Evolutionary conservation across 1,284 basidiomycete genomes (phyloP).

Genomic region (Cryptococcus depauperatus): DNA sequence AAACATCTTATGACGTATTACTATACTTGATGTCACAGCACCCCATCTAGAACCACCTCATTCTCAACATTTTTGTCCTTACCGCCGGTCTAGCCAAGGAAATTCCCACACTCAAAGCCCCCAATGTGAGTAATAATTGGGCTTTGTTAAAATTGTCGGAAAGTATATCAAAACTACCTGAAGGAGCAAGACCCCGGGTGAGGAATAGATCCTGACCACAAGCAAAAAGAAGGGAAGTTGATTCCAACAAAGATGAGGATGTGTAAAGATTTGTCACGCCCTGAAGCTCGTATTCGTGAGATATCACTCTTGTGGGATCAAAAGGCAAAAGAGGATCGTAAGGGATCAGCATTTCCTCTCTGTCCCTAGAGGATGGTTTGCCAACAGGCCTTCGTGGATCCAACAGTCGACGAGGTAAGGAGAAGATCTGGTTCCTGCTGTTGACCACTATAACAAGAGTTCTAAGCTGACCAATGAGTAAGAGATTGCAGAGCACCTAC

Average conservation of each 20-base stretch:
- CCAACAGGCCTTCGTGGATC: slow-evolving; percentile 75
- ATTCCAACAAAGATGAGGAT: slow-evolving; percentile 79
- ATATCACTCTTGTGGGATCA: slow-evolving; percentile 66
- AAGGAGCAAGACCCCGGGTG: slow-evolving; percentile 67
- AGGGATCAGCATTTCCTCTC: slow-evolving; percentile 75
- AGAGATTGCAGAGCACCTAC: slow-evolving; percentile 53
- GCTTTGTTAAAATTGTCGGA: slow-evolving; percentile 86
- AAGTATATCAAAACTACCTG: slow-evolving; percentile 87
- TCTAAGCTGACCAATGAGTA: no score
- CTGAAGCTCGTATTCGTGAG: slow-evolving; percentile 64
- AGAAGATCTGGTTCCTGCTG: slow-evolving; percentile 62
- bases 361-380: slow-evolving; percentile 68
- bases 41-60: slow-evolving; percentile 39
- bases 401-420: slow-evolving; percentile 65
- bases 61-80: slow-evolving; percentile 32
- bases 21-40: slow-evolving; percentile 5
- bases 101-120: slow-evolving; percentile 64
- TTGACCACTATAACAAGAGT: slow-evolving; percentile 58
- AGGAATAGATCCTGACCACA: slow-evolving; percentile 82
- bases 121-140: slow-evolving; percentile 78
- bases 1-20: no score
- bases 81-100: slow-evolving; percentile 54
- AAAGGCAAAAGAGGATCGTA: slow-evolving; percentile 72
- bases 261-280: slow-evolving; percentile 60
- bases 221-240: slow-evolving; percentile 79